A percentile compares a stretch with the other conserved stretches of the same genome.
Evolutionary conservation across 164 flowering plant species (phyloP).

Genomic region (Vitis amurensis): DNA sequence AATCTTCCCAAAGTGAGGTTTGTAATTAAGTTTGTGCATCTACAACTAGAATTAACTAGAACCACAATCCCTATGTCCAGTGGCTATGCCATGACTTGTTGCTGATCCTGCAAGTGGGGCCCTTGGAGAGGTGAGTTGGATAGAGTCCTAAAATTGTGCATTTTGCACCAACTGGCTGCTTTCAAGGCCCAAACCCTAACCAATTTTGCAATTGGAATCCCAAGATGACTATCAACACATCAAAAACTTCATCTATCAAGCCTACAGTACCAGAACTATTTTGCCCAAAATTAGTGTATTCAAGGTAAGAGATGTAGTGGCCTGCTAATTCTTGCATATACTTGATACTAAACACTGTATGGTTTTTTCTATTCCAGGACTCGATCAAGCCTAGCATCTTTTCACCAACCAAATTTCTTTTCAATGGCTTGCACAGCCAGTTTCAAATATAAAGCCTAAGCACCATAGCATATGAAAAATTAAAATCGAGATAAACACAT

Average conservation of each 20-base stretch:
- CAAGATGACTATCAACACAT: background rate
- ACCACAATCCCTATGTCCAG: background rate
- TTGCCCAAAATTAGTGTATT: background rate
- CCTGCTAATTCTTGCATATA: background rate
- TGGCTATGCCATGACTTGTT: too few relatives aligned
- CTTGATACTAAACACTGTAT: background rate
- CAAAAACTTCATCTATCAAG: background rate
- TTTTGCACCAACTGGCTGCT: too few relatives aligned
- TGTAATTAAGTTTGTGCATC: background rate
- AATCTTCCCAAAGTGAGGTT: too few relatives aligned
- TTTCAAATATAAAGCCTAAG: background rate
- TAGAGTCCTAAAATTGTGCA: too few relatives aligned
- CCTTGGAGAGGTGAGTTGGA: too few relatives aligned
- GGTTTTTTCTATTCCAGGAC: background rate
- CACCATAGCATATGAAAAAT: background rate
- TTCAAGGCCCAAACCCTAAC: too few relatives aligned
- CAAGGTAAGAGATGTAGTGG: background rate
- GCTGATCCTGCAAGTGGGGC: too few relatives aligned
- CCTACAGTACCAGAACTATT: background rate
- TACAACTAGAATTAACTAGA: background rate
- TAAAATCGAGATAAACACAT: background rate
- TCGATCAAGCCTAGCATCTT: background rate
- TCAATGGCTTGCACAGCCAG: background rate
- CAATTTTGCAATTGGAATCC: too few relatives aligned
- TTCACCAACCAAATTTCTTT: background rate